These are phyloP conservation scores for Collybiopsis confluens DNA, from an alignment of 768 basidiomycete genomes.

Conservation along the genomic window DNA sequence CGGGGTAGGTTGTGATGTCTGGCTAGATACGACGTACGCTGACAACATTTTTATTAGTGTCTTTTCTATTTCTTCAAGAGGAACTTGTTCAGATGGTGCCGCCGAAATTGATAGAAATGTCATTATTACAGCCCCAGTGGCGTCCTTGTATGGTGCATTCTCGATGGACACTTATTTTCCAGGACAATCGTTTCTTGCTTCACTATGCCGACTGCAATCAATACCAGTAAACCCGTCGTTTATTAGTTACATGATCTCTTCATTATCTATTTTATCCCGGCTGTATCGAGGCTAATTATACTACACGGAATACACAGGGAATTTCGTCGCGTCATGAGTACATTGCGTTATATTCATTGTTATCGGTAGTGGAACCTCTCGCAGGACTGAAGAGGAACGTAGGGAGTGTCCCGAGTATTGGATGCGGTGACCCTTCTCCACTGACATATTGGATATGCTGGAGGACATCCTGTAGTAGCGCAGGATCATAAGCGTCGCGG, in stretches of 20 bases:
- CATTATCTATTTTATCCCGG: background rate
- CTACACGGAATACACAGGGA: background rate
- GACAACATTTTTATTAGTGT: constrained; percentile 42
- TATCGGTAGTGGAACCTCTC: background rate
- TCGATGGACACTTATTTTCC: constrained; percentile 7
- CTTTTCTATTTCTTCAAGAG: constrained; percentile 79
- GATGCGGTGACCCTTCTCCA: background rate
- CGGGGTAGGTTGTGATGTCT: constrained; percentile 51
- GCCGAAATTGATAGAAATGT: constrained; percentile 50
- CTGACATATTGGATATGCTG: background rate
- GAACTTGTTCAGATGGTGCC: constrained; percentile 79
- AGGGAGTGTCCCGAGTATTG: background rate
- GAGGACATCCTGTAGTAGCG: background rate
- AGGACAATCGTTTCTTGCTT: constrained; percentile 1
- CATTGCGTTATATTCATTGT: constrained; percentile 46
- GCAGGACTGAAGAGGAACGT: background rate
- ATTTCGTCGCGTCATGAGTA: constrained; percentile 40
- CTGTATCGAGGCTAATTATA: background rate
- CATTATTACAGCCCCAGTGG: constrained; percentile 1
- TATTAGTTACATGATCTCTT: too few species aligned
- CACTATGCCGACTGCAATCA: too few species aligned
- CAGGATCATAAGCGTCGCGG: constrained; percentile 8
- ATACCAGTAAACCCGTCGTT: background rate
- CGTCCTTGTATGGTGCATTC: background rate
- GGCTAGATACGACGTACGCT: background rate